phyloP scores from a whole-genome alignment of 352 stramenopile genomes.

The Pythium coloratum region DNA sequence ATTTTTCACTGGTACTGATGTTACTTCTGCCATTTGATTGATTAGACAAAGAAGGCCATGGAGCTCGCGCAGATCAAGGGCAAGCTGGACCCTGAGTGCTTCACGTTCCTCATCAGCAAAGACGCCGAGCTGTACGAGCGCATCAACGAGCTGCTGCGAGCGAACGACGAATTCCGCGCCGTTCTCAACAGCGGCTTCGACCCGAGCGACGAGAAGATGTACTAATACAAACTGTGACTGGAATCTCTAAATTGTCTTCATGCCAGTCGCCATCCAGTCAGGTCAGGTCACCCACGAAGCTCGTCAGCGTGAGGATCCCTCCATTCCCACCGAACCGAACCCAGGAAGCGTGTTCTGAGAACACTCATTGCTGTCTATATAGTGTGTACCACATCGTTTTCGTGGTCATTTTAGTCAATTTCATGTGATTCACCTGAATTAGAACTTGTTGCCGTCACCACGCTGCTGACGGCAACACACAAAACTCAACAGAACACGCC shows the following conservation, averaged over 20 bases:
- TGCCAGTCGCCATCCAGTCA: neutral
- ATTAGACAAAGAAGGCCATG: constrained; percentile 85
- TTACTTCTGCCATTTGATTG: neutral
- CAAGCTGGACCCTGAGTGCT: constrained; percentile 87
- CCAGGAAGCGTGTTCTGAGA: no score
- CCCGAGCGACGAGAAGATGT: constrained; percentile 88
- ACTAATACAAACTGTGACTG: constrained; percentile 30
- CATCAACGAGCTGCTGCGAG: constrained; percentile 76
- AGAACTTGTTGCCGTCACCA: neutral
- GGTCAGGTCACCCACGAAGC: neutral
- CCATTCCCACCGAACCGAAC: neutral
- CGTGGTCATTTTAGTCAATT: neutral
- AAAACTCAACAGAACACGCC: neutral
- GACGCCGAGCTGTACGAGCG: constrained; percentile 80
- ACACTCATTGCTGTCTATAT: neutral
- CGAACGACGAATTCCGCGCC: constrained; percentile 84
- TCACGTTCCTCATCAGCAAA: constrained; percentile 89
- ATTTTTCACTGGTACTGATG: neutral
- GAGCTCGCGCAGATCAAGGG: constrained; percentile 79
- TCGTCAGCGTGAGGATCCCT: neutral
- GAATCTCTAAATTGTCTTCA: no score
- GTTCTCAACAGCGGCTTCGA: constrained; percentile 89
- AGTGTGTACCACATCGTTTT: constrained; percentile 14
- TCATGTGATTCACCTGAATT: neutral
- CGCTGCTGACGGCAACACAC: neutral